Evolutionary conservation across 2,329 filamentous ascomycete species (phyloP).

Genomic region (Diaporthe helianthi): DNA sequence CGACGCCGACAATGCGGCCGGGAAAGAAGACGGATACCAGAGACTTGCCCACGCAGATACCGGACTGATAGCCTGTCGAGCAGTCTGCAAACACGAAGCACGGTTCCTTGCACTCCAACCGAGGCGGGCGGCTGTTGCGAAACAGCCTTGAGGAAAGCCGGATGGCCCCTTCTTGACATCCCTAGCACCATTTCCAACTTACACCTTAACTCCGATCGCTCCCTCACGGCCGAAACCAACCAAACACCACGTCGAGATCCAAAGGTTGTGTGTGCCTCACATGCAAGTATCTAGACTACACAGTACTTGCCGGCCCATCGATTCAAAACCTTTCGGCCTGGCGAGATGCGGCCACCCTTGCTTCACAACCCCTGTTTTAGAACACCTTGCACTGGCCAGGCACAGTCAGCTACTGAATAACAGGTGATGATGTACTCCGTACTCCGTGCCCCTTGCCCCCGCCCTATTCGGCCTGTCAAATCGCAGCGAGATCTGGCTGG

Average conservation of each 20-base stretch:
- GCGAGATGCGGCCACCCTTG: constrained; percentile 33
- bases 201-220: neutral
- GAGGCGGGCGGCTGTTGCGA: constrained; percentile 24
- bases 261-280: neutral
- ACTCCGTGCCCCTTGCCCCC: neutral
- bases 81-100: neutral
- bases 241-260: neutral
- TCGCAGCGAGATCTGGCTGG: constrained; percentile 9
- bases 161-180: constrained; percentile 24
- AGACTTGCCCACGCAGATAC: neutral
- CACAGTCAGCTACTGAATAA: neutral
- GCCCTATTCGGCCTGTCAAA: constrained; percentile 9
- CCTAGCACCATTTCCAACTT: constrained; percentile 13
- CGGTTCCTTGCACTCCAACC: constrained; percentile 26
- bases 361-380: constrained; percentile 29
- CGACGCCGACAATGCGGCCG: neutral
- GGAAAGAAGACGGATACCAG: neutral
- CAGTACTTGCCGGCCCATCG: constrained; percentile 27
- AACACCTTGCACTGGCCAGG: constrained; percentile 8
- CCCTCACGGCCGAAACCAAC: constrained; percentile 19
- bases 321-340: constrained; percentile 22
- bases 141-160: constrained; percentile 2
- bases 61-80: neutral
- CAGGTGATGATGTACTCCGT: neutral
- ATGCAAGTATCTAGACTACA: constrained; percentile 35